Evolutionary conservation across 1,284 basidiomycete species (phyloP), one percentile per base, ranked within the genome.

Genomic region (Apiotrichum akiyoshidainum): DNA sequence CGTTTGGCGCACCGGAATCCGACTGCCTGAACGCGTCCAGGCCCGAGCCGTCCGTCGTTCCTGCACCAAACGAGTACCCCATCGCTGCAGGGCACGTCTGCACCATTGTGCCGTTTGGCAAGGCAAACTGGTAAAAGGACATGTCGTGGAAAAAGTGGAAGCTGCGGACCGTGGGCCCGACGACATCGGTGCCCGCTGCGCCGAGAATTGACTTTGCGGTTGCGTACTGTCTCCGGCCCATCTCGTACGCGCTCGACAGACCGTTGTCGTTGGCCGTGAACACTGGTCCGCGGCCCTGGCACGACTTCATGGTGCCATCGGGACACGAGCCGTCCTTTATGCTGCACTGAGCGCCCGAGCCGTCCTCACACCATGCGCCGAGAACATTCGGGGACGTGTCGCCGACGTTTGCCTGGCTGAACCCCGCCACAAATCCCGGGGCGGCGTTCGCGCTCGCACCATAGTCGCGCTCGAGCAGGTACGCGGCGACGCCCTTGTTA

Each of bases 401-500:
- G n/a, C 60, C 60, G 21, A 59, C 60, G 34, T 57, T 59, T 12
- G 57, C 57, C 37, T 62, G 57, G n/a, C 57, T 59, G 60, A 58
- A 62, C 12, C 54, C 60, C 1, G 60, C 60, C 5, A 62, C 60
- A 19, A 62, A 62, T 26, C 44, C 52, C 1, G 48, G 53, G 31
- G 53, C 58, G 1, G 54, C 44, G 17, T 17, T 31, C 8, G 40
- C n/a, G 19, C 21, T 39, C 9, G 16, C 5, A 14, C 21, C 50
- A 14, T 22, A 55, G 16, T 51, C 54, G 21, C 41, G 26, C 44
- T 62, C 60, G 33, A 55, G 40, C 0, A 62, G 47, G 40, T 26
- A 50, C 10, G 60, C 57, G 0, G 60, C 60, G 4, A 62, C 60
- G 17, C 45, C 60, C 54, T 62, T 62, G 47, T 62, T 62, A 54